These are phyloP conservation scores for Kodamaea nitidulidarum DNA, from an alignment of 805 yeast species.

Conservation along the genomic window DNA sequence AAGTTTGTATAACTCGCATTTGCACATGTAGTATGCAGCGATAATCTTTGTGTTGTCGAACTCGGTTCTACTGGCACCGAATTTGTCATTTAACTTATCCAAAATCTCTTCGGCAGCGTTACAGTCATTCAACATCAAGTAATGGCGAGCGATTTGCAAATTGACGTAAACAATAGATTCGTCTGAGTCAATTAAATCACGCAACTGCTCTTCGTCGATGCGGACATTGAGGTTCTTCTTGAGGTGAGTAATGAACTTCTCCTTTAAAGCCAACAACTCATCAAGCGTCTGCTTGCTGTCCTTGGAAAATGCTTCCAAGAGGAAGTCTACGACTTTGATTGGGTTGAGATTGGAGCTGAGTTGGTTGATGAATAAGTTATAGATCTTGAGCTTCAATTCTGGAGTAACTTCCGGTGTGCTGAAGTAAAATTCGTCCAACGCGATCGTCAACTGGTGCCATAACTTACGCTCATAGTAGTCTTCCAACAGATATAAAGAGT, in stretches of 20 bases:
- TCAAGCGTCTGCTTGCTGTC: conserved; percentile 25
- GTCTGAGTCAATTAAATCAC: conserved; percentile 41
- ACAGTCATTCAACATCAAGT: conserved; percentile 50
- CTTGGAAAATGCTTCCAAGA: conserved; percentile 46
- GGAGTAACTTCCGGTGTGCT: conserved; percentile 31
- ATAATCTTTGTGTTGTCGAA: conserved; percentile 52
- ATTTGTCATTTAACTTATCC: conserved; percentile 53
- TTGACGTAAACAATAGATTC: conserved; percentile 48
- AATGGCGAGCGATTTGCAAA: conserved; percentile 70
- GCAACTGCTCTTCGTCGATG: conserved; percentile 21
- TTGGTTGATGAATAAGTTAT: conserved; percentile 61
- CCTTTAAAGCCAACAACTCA: conserved; percentile 34
- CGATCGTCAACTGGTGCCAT: conserved; percentile 89
- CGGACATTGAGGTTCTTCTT: conserved; percentile 27
- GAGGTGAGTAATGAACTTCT: conserved; percentile 21
- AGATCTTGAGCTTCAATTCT: conserved; percentile 60
- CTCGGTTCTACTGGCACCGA: conserved; percentile 43
- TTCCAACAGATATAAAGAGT: conserved; percentile 65
- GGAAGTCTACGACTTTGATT: conserved; percentile 72
- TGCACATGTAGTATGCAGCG: conserved; percentile 79
- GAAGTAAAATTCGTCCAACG: conserved; percentile 56
- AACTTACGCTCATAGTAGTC: conserved; percentile 83
- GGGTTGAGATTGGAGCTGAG: conserved; percentile 73
- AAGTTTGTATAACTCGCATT: conserved; percentile 68
- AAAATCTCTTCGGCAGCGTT: conserved; percentile 63